Conservation (phyloP, 176 grass and related monocot genomes). For the Aegilops tauschii region DNA sequence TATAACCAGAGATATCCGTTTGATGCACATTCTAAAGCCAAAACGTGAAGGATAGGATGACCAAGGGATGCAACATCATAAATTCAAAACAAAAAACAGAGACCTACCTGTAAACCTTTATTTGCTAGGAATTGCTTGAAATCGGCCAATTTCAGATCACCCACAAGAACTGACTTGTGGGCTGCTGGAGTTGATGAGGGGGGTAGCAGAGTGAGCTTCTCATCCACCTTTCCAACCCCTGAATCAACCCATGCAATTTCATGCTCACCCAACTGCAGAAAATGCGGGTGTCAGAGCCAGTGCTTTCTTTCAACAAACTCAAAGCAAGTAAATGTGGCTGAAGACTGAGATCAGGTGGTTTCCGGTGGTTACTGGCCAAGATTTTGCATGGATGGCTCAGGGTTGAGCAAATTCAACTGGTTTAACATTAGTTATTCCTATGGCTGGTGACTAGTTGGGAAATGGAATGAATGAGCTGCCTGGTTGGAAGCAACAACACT, state of each 20-base stretch:
- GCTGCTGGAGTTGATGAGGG: constrained; percentile 50
- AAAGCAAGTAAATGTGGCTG: not conserved
- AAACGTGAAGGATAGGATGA: not conserved
- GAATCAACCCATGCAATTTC: constrained; percentile 95
- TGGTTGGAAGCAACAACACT: not conserved
- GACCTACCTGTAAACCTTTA: constrained; percentile 78
- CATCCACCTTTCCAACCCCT: constrained; percentile 60
- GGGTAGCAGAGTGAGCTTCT: constrained; percentile 73
- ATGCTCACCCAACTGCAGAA: constrained; percentile 78
- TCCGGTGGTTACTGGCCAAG: not conserved
- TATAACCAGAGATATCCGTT: not conserved
- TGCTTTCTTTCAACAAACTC: constrained; percentile 4
- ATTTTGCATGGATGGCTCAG: not conserved
- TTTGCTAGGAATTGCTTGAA: constrained; percentile 94
- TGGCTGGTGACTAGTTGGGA: not conserved
- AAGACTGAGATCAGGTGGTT: not conserved
- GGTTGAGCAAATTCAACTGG: not conserved
- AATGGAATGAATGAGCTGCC: not conserved
- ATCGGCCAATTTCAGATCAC: constrained; percentile 87
- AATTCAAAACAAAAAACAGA: not conserved
- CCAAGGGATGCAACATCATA: not conserved
- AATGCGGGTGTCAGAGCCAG: constrained; percentile 19
- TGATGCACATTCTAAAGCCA: not conserved
- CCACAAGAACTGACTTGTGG: constrained; percentile 91
- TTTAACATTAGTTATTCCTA: not conserved